phyloP scores from a whole-genome alignment of 805 yeast species.

The Vanderwaltozyma yarrowii region DNA sequence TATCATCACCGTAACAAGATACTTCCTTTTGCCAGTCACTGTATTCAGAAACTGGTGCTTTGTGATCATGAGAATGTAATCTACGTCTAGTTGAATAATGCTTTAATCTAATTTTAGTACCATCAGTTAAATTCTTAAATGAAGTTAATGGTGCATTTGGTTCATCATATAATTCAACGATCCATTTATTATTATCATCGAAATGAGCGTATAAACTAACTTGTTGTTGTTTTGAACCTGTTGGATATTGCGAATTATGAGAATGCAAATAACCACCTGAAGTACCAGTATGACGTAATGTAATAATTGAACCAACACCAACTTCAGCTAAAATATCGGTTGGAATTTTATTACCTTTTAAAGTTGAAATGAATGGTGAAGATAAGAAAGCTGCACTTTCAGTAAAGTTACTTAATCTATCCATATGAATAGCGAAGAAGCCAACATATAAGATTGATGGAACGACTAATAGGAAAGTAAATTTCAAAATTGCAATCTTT shows the following conservation, averaged over 20 bases:
- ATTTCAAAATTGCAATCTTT: conserved; percentile 43
- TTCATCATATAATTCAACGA: conserved; percentile 53
- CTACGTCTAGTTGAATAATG: conserved; percentile 52
- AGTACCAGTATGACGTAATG: conserved; percentile 60
- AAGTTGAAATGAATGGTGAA: conserved; percentile 57
- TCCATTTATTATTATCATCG: conserved; percentile 67
- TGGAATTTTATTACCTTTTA: conserved; percentile 54
- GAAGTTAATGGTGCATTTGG: conserved; percentile 34
- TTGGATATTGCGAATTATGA: conserved; percentile 59
- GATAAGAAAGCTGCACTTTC: conserved; percentile 66
- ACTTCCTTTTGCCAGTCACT: conserved; percentile 79
- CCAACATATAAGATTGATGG: conserved; percentile 46
- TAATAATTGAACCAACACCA: conserved; percentile 59
- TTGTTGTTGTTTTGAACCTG: conserved; percentile 81
- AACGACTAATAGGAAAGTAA: conserved; percentile 42
- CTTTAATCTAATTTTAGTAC: conserved; percentile 57
- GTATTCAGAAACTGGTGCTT: conserved; percentile 60
- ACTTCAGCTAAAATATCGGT: conserved; percentile 49
- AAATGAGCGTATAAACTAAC: conserved; percentile 70
- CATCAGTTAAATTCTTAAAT: conserved; percentile 56
- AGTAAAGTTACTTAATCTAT: conserved; percentile 47
- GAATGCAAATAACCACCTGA: conserved; percentile 78
- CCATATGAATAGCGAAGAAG: conserved; percentile 57
- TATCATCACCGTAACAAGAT: conserved; percentile 65
- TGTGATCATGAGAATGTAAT: conserved; percentile 75